Evolutionary conservation across 108 stramenopile species (phyloP), one percentile per base, ranked within the genome.

Genomic region (Cyclostephanos tholiformis): DNA sequence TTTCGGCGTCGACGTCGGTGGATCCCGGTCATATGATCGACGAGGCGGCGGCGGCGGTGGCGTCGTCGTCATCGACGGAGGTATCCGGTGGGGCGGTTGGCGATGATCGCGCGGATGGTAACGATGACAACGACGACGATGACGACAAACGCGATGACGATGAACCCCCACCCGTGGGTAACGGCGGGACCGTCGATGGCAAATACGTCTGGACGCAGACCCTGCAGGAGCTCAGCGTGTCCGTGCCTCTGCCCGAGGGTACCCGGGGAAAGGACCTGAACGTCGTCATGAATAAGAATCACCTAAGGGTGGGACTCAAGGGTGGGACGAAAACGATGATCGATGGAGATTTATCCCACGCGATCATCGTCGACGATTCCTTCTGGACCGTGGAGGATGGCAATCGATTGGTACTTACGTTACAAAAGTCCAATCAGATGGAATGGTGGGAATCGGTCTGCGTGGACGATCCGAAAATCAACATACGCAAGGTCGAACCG

Each of bases 381-480:
- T 97, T 98, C 85, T 99, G 99, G 99, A 99, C 99, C 2, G 86
- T 99, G 23, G 99, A 99, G 74, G 99, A 99, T 69, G 91, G 87
- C 16, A 90, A 87, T 57, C 81, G 88, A 2, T 69, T 96, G 5
- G 88, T 90, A 20, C 61, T 97, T 25, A 89, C 85, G 22, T 70
- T 99, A 10, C 93, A 94, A 67, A 97, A 97, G 65, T 82, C 86
- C 11, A 98, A 99, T 85, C 79, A 89, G 65, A 97, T 98, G 97
- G 98, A 97, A 85, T 99, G 99, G 99, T 99, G 99, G 99, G 95
- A 93, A 43, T 69, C 85, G 57, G 95, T 97, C 10, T 85, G 94
- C 29, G 65, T 76, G n/a, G 88, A 86, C 10, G 98, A 99, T 70
- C 92, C 95, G 14, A 88, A 88, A 64, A 98, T 99, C 82, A 90